Evolutionary conservation across 192 early-diverging fungal species (phyloP).

Genomic region (Podila epigama): DNA sequence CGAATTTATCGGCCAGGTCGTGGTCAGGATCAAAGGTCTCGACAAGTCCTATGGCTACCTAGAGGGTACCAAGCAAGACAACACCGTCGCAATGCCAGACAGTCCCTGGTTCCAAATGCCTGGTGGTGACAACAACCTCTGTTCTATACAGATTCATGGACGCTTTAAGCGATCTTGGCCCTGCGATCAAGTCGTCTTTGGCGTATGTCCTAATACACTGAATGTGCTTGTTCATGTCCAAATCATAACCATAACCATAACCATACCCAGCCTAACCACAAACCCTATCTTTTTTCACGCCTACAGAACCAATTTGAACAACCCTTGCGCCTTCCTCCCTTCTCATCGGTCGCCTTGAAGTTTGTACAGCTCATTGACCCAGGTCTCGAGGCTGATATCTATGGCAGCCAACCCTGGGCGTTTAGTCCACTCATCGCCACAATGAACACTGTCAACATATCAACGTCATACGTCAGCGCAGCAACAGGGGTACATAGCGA

Average conservation of each 20-base stretch:
- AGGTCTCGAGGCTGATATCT: constrained; percentile 70
- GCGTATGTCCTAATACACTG: constrained; percentile 20
- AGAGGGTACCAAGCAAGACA: constrained; percentile 25
- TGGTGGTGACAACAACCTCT: constrained; percentile 3
- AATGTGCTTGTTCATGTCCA: not conserved
- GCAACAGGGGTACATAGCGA: constrained; percentile 31
- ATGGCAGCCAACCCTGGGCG: constrained; percentile 69
- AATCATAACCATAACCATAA: not conserved
- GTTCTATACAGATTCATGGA: constrained; percentile 11
- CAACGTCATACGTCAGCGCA: constrained; percentile 34
- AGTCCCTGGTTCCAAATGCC: constrained; percentile 33
- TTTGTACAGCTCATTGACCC: constrained; percentile 77
- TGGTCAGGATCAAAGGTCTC: constrained; percentile 13
- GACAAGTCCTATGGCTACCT: constrained; percentile 20
- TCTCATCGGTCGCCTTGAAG: constrained; percentile 71
- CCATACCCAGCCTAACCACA: too few relatives aligned
- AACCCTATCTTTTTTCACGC: not conserved
- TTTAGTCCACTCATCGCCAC: constrained; percentile 68
- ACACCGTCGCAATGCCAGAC: constrained; percentile 1
- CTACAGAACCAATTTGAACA: constrained; percentile 64
- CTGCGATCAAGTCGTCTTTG: constrained; percentile 71
- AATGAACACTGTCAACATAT: constrained; percentile 74
- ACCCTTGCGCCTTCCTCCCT: constrained; percentile 68
- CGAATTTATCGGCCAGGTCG: constrained; percentile 31
- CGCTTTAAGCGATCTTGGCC: constrained; percentile 41